These are phyloP conservation scores for Fusarium annulatum DNA, from an alignment of 2,329 filamentous ascomycete genomes.

Conservation along the genomic window DNA sequence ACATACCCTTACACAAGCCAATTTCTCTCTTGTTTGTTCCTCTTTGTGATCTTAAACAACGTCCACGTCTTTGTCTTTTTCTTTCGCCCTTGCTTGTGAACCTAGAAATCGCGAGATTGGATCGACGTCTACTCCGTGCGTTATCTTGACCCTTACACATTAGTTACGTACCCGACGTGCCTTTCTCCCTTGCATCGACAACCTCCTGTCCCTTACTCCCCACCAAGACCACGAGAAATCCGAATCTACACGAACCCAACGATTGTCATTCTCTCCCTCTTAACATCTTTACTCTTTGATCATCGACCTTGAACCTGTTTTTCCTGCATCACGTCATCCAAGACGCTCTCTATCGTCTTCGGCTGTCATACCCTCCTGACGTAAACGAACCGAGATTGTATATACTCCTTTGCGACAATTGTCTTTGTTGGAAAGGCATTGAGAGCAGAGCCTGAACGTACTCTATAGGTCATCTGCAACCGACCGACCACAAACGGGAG, in stretches of 20 bases:
- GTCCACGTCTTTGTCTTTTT: background rate
- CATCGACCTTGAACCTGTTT: background rate
- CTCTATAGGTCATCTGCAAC: background rate
- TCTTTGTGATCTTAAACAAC: background rate
- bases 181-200: constrained; percentile 9
- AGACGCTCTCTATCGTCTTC: background rate
- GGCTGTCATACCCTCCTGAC: background rate
- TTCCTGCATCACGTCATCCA: background rate
- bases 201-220: constrained; percentile 6
- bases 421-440: constrained; percentile 1
- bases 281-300: background rate
- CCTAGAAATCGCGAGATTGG: constrained; percentile 3
- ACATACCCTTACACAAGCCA: constrained; percentile 12
- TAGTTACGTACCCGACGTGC: background rate
- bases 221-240: background rate
- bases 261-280: background rate
- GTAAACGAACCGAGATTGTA: constrained; percentile 4
- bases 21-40: background rate
- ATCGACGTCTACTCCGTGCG: constrained; percentile 2
- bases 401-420: constrained; percentile 13
- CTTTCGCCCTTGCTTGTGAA: background rate
- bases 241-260: background rate
- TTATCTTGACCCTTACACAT: constrained; percentile 3
- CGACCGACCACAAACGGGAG: constrained; percentile 10
- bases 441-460: background rate